Evolutionary conservation across 139 green algal genomes (phyloP), one percentile per base, ranked within the genome.

Genomic region (Coelastrella sp.): DNA sequence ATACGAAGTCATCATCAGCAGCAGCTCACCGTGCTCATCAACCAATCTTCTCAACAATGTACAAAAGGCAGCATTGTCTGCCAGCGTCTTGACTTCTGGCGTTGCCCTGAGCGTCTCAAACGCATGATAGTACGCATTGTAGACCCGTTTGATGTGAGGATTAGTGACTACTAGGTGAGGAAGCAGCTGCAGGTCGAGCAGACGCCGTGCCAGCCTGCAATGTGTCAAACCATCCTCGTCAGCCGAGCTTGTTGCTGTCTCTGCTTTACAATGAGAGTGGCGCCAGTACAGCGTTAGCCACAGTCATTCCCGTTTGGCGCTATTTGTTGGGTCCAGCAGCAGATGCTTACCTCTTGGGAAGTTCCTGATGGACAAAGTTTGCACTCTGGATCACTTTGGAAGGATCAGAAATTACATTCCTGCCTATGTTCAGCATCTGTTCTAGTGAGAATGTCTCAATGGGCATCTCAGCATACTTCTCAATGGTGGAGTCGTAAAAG

Each of bases 111-210:
- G 84, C 66, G 74, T 84, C 57, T 93, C 88, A 90, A 99, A 98
- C 82, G 95, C 95, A 25, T 95, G 93, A 61, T 93, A 91, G 92
- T 99, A 99, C 5, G 93, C 88, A 75, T 97, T 91, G 92, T 98
- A 99, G 35, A 98, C 96, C 27, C 82, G 91, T 78, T 95, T 96
- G 90, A 99, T 98, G 94, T 99, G 95, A 0, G 97, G 97, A 92
- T 99, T 99, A 63, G 92, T 98, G 6, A 99, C 96, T 56, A 98
- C 94, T 17, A 99, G 96, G 91, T 98, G 80, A 27, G 94, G 82
- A 61, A 87, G 82, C n/a, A 78, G 94, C 91, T 98, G 97, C 11
- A 99, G 93, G 65, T 99, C 97, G 91, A 99, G 93, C n/a, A 99
- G 92, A 49, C 97, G 93, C 6, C 96, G 87, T 0, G 97, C 97